Evolutionary conservation across 2,329 filamentous ascomycete genomes (phyloP).

Genomic region (Blastomyces parvus): DNA sequence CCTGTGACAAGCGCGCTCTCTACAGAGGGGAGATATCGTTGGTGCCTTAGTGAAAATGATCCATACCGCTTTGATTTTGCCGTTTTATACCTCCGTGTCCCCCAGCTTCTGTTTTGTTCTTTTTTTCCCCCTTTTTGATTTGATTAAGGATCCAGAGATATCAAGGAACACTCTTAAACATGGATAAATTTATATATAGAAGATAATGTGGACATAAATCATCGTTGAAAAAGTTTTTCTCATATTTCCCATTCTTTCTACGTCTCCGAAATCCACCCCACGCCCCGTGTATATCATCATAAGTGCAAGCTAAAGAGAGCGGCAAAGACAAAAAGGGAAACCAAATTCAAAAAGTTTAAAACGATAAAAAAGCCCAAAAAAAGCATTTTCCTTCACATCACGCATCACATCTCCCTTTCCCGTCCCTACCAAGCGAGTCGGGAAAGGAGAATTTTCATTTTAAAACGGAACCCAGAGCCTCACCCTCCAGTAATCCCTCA

Average conservation of each 20-base stretch:
- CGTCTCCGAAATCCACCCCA: neutral
- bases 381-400: neutral
- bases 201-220: neutral
- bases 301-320: neutral
- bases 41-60: neutral
- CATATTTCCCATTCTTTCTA: neutral
- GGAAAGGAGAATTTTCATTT: neutral
- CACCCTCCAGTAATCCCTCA: constrained; percentile 20
- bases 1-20: neutral
- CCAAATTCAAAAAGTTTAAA: neutral
- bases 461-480: neutral
- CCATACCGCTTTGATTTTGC: neutral
- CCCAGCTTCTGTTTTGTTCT: neutral
- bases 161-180: neutral
- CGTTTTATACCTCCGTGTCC: neutral
- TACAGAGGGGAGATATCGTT: neutral
- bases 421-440: neutral
- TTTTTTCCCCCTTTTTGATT: neutral
- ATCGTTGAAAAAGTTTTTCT: neutral
- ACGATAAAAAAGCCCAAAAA: neutral
- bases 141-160: neutral
- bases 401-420: neutral
- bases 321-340: neutral
- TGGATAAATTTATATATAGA: neutral
- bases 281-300: neutral